Percentiles rank a stretch among this genome's conserved stretches.
Conservation (phyloP, 257 asterid species). For the Voacanga thouarsii region DNA sequence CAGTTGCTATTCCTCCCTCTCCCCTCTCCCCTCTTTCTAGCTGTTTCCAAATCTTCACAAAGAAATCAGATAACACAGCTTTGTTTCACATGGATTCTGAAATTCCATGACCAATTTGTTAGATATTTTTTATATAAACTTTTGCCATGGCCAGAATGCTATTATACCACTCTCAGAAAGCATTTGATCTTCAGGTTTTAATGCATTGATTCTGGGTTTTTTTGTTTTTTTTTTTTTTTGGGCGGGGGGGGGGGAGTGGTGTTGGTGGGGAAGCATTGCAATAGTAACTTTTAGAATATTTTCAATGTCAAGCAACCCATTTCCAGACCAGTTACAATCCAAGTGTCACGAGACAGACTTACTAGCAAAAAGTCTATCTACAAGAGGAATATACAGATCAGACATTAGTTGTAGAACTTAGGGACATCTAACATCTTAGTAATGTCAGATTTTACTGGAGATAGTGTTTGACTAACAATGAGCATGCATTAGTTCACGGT, state of each 20-base stretch:
- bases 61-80: neutral
- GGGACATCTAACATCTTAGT: neutral
- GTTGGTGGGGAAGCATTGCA: too few relatives aligned
- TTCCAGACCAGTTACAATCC: neutral
- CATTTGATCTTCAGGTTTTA: neutral
- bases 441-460: neutral
- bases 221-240: too few relatives aligned
- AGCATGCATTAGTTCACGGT: neutral
- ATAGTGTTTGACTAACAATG: neutral
- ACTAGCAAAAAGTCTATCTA: neutral
- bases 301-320: neutral
- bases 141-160: too few relatives aligned
- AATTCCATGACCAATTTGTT: too few relatives aligned
- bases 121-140: too few relatives aligned
- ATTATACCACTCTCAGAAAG: neutral
- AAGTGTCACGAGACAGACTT: neutral
- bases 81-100: too few relatives aligned
- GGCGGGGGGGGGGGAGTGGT: too few relatives aligned
- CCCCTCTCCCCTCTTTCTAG: neutral
- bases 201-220: too few relatives aligned
- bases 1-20: neutral
- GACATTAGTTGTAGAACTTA: neutral
- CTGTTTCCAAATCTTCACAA: neutral
- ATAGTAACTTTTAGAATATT: neutral
- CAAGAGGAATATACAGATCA: neutral